Evolutionary conservation across 352 stramenopile species (phyloP).

Genomic region (Globisporangium parvum): DNA sequence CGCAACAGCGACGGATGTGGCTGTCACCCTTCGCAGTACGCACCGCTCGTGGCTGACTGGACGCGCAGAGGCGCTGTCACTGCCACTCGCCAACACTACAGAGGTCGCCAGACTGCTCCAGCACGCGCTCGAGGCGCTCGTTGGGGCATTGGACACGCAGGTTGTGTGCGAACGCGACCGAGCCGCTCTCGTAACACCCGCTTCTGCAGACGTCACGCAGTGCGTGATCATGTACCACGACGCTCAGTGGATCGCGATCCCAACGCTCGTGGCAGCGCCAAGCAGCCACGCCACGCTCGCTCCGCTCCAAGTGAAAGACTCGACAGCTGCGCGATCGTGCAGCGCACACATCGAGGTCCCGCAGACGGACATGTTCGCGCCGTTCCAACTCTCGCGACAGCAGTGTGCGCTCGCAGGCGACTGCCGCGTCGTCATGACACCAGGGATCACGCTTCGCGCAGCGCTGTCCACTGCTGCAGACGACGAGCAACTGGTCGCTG

Average conservation of each 20-base stretch:
- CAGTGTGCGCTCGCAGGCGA: conserved; percentile 3
- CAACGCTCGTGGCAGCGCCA: neutral
- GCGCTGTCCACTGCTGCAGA: conserved; percentile 7
- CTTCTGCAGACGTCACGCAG: neutral
- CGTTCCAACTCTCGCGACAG: conserved; percentile 8
- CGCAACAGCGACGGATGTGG: neutral
- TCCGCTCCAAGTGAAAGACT: neutral
- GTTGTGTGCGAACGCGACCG: conserved; percentile 1
- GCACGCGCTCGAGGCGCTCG: neutral
- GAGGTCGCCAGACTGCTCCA: neutral
- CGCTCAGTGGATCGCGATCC: neutral
- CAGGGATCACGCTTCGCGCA: neutral
- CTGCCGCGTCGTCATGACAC: neutral
- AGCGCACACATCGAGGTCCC: conserved; percentile 4
- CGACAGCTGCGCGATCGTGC: neutral
- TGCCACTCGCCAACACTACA: neutral
- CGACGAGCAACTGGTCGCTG: conserved; percentile 11
- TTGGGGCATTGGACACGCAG: neutral
- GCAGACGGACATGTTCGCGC: neutral
- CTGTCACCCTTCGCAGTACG: conserved; percentile 4
- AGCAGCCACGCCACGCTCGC: neutral
- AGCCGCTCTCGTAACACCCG: neutral
- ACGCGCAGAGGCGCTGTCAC: conserved; percentile 1
- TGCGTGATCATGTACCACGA: conserved; percentile 8
- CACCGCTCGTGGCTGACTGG: conserved; percentile 7